Evolutionary conservation across 257 asterid genomes (phyloP), one percentile per base, ranked within the genome.

Genomic region (Scutellaria barbata): DNA sequence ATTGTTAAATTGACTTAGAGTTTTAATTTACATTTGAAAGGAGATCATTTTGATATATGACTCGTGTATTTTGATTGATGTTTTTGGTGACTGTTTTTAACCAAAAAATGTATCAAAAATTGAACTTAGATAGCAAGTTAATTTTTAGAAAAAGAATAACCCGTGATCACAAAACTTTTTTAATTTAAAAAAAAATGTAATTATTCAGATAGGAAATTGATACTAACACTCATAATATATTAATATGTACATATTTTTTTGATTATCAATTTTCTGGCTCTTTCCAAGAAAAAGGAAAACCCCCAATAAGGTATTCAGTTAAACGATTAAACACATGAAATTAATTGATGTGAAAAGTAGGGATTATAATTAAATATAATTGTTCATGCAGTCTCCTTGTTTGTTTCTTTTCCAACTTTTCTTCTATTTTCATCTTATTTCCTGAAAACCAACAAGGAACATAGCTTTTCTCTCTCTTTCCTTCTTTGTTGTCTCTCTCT

Each of bases 401-500:
- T 10, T 12, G 50, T 10, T 52, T 70, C 48, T 64, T 42, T 64
- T 60, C 68, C 51, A 18, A 57, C 68, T 54, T 47, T 30, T 65
- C 48, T 41, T 74, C 66, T 4, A 41, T 40, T 16, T 66, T 54
- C 64, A 68, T 81, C 56, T 33, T 47, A 42, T 59, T 60, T 68
- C 74, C 55, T 37, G 61, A 72, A 72, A 73, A 56, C 69, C 80
- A 79, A 72, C 77, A 13, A 73, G 71, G 50, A 58, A 65, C 39
- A 58, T 51, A 58, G 68, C 79, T 62, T 33, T 30, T 76, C 66
- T 61, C 75, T 63, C 84, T 76, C 79, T 76, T 55, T 57, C 72
- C 48, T 22, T 59, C 83, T 69, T 65, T 71, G 80, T 68, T 51
- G 77, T 85, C 80, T 72, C 40, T 61, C 60, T 53, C 77, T 56